Evolutionary conservation across 148 eudicot genomes (phyloP).

Genomic region (Spergularia bocconei): DNA sequence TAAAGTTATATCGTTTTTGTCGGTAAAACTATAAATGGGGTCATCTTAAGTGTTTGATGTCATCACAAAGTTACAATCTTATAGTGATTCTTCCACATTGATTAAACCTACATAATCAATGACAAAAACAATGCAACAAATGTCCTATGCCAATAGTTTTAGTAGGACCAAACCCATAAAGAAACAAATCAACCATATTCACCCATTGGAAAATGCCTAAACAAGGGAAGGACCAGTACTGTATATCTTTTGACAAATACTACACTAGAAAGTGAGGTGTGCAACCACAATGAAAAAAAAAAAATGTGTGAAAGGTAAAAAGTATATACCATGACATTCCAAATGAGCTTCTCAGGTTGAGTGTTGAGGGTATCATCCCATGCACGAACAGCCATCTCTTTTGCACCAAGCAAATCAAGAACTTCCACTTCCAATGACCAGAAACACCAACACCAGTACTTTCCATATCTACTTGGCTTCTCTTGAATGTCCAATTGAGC

Average conservation of each 20-base stretch:
- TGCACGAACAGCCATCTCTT: slow-evolving; percentile 86
- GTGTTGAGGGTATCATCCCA: slow-evolving; percentile 89
- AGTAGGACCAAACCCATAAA: neutral
- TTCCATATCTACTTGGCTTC: slow-evolving; percentile 72
- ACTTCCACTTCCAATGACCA: slow-evolving; percentile 93
- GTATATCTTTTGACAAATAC: neutral
- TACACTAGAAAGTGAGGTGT: too few species aligned
- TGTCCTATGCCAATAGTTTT: neutral
- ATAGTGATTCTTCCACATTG: too few species aligned
- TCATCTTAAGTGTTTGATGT: too few species aligned
- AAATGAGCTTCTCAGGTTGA: slow-evolving; percentile 90
- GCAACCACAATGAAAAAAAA: too few species aligned
- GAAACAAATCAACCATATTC: slow-evolving; percentile 16
- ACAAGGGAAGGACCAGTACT: too few species aligned
- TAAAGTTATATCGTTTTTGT: too few species aligned
- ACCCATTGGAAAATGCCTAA: neutral
- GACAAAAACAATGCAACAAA: too few species aligned
- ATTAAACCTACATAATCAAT: too few species aligned
- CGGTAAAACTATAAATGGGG: too few species aligned
- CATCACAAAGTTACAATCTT: too few species aligned
- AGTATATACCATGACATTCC: slow-evolving; percentile 86
- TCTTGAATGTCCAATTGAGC: slow-evolving; percentile 60
- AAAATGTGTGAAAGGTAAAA: neutral
- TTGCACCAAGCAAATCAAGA: slow-evolving; percentile 65
- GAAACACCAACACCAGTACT: slow-evolving; percentile 98